Evolutionary conservation across 2,329 filamentous ascomycete genomes (phyloP), one percentile per base, ranked within the genome.

Genomic region (Apiospora phragmitis): DNA sequence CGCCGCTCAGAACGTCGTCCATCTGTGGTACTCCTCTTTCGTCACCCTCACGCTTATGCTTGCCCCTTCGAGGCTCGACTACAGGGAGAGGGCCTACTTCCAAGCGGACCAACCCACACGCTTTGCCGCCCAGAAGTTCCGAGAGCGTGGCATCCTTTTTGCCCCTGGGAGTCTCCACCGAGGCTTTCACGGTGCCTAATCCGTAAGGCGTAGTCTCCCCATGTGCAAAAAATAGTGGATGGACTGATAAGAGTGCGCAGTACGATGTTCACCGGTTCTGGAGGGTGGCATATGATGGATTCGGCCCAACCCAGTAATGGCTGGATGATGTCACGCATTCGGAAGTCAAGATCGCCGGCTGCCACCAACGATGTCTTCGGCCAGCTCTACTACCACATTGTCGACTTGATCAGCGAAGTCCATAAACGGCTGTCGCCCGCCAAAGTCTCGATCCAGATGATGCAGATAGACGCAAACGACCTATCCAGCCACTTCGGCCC

Each of bases 21-120:
- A 73, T 26, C 43, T 70, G 5, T 73, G 71, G 71, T 73, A 73
- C 32, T 73, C 72, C 2, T 55, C 71, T 1, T 71, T 73, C 29
- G 68, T 73, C n/a, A 21, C 9, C 71, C 6, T 38, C 70, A 9
- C 69, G 6, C 67, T 71, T 8, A 45, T 45, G 43, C 18, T 45
- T 3, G 43, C 43, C 43, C 43, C 43, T 4, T n/a, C 43, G 0
- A 18, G 2, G 6, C 1, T 45, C 5, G 43, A 45, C 43, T 45
- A 45, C 18, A 1, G 18, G 4, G 43, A 21, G 0, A 6, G 43
- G 43, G 43, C 43, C 7, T 45, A 45, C 43, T 21, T 1, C 43
- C 18, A 8, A 45, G 18, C 4, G 5, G 43, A 45, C 43, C 43
- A 16, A 1, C 43, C 43, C 43, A 45, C 43, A 1, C 43, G 43